Conservation (phyloP, 2,329 filamentous ascomycete genomes). For the Oidium heveae region DNA sequence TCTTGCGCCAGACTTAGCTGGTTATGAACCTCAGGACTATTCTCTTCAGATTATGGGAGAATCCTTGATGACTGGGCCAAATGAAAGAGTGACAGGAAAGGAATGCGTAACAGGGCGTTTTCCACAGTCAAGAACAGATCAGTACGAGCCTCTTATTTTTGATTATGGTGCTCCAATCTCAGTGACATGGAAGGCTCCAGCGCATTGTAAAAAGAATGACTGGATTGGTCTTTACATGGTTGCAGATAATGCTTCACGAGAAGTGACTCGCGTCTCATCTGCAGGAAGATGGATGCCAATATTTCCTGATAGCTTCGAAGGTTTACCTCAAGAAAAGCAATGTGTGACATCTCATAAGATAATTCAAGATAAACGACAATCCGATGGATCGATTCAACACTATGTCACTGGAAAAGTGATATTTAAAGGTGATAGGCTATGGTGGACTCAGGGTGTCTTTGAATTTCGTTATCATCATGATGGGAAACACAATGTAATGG, state of each 20-base stretch:
- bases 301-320: conserved; percentile 51
- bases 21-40: conserved; percentile 58
- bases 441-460: conserved; percentile 91
- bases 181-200: conserved; percentile 73
- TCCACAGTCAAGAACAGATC: conserved; percentile 30
- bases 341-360: conserved; percentile 45
- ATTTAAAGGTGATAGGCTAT: conserved; percentile 81
- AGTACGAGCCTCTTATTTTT: conserved; percentile 51
- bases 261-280: conserved; percentile 61
- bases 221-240: conserved; percentile 96
- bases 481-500: conserved; percentile 79
- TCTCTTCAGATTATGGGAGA: conserved; percentile 49
- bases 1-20: conserved; percentile 55
- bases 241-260: conserved; percentile 70
- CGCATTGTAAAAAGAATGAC: conserved; percentile 69
- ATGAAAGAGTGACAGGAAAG: conserved; percentile 40
- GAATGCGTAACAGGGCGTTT: conserved; percentile 46
- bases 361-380: conserved; percentile 13
- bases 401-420: conserved; percentile 57
- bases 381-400: conserved; percentile 26
- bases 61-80: conserved; percentile 23
- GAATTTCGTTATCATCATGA: conserved; percentile 95
- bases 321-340: conserved; percentile 46
- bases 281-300: conserved; percentile 78
- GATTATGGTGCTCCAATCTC: conserved; percentile 79